Evolutionary conservation across 2,329 filamentous ascomycete genomes (phyloP).

Genomic region (Ilyonectria robusta): DNA sequence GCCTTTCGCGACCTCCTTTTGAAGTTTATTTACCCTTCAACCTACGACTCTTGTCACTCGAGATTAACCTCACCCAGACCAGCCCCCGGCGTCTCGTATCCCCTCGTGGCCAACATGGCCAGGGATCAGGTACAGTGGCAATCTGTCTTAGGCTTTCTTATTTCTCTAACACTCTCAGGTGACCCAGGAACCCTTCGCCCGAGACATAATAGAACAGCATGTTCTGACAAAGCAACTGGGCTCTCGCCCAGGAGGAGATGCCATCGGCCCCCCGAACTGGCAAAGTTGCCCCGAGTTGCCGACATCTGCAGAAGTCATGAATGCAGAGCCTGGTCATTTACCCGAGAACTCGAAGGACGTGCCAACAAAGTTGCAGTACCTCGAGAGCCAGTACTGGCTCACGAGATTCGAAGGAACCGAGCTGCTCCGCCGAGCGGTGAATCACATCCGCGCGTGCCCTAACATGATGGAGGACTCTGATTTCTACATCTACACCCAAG

Average conservation of each 20-base stretch:
- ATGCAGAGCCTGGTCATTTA: conserved; percentile 29
- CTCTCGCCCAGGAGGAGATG: background rate
- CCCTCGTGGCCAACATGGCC: background rate
- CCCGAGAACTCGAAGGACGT: conserved; percentile 14
- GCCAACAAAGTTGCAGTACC: conserved; percentile 64
- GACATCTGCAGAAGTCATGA: conserved; percentile 43
- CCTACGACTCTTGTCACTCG: too few species aligned
- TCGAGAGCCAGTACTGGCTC: conserved; percentile 81
- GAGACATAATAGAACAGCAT: conserved; percentile 20
- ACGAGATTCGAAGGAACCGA: conserved; percentile 82
- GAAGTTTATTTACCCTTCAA: background rate
- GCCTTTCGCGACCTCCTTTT: background rate
- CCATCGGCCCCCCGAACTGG: conserved; percentile 24
- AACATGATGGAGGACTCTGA: conserved; percentile 69
- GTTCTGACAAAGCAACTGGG: conserved; percentile 14
- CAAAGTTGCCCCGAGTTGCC: conserved; percentile 43
- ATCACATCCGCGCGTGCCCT: conserved; percentile 66
- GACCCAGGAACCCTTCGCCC: background rate
- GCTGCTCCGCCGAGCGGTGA: conserved; percentile 77
- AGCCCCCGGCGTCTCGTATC: too few species aligned
- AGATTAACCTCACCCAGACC: background rate
- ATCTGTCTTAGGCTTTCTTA: background rate
- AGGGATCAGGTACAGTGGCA: background rate
- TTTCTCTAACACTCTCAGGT: background rate
- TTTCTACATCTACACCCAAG: conserved; percentile 79